Conservation (phyloP, 2,329 filamentous ascomycete genomes). For the Calonectria montana region DNA sequence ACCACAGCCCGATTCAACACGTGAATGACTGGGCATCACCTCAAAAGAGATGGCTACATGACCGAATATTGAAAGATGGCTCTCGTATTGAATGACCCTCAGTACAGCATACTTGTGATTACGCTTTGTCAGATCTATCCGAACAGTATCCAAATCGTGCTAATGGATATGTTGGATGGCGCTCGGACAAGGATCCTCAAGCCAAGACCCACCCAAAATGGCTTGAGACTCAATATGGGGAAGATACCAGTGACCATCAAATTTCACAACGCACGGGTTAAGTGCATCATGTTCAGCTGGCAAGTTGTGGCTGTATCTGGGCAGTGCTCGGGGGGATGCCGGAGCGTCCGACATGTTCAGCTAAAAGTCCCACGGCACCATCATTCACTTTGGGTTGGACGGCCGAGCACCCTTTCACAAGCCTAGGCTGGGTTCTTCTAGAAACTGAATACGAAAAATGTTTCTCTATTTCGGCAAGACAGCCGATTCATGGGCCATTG, state of each 20-base stretch:
- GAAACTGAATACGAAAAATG: neutral
- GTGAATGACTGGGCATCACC: neutral
- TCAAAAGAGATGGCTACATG: neutral
- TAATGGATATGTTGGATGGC: no score
- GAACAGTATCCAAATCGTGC: neutral
- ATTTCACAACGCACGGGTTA: neutral
- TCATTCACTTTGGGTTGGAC: neutral
- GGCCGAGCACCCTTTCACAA: neutral
- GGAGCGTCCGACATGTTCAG: neutral
- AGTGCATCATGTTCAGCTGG: neutral
- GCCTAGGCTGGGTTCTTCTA: neutral
- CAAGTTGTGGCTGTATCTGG: neutral
- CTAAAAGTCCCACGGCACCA: neutral
- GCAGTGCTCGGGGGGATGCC: neutral
- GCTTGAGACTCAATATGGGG: neutral
- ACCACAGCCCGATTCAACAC: neutral
- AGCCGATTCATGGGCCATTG: conserved; percentile 23
- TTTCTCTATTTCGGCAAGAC: conserved; percentile 24
- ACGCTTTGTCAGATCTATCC: neutral
- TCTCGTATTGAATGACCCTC: neutral
- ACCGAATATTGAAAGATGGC: neutral
- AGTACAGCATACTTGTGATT: no score
- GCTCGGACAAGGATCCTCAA: no score
- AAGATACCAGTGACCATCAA: neutral
- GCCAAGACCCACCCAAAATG: neutral